phyloP scores from a whole-genome alignment of 441 rosid genomes.

The Populus hybrid region DNA sequence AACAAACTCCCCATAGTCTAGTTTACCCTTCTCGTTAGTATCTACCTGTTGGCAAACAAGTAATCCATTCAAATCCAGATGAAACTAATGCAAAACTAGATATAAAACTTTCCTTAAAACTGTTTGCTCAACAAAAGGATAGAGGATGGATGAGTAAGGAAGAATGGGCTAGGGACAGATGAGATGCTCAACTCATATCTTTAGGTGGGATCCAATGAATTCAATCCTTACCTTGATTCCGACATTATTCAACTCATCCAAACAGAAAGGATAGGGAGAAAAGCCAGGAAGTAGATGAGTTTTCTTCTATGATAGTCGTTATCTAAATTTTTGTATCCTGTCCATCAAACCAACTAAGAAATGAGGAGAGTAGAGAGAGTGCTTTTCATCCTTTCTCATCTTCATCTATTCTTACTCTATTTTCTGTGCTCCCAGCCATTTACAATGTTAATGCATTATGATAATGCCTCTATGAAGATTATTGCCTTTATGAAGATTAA shows the following conservation, averaged over 20 bases:
- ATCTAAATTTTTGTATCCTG: background rate
- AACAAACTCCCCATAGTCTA: constrained; percentile 90
- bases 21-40: constrained; percentile 79
- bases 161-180: background rate
- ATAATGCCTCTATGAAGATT: background rate
- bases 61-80: constrained; percentile 12
- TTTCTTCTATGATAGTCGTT: background rate
- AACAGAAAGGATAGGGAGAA: background rate
- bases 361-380: background rate
- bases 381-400: background rate
- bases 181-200: background rate
- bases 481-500: background rate
- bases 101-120: background rate
- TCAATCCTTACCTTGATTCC: background rate
- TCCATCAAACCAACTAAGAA: background rate
- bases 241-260: background rate
- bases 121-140: background rate
- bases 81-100: background rate
- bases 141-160: background rate
- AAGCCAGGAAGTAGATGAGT: background rate
- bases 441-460: background rate
- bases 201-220: background rate
- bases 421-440: too few species aligned
- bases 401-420: background rate
- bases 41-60: constrained; percentile 61